These are phyloP conservation scores for Sugiyamaella lignohabitans DNA, from an alignment of 805 yeast genomes.

Conservation along the genomic window DNA sequence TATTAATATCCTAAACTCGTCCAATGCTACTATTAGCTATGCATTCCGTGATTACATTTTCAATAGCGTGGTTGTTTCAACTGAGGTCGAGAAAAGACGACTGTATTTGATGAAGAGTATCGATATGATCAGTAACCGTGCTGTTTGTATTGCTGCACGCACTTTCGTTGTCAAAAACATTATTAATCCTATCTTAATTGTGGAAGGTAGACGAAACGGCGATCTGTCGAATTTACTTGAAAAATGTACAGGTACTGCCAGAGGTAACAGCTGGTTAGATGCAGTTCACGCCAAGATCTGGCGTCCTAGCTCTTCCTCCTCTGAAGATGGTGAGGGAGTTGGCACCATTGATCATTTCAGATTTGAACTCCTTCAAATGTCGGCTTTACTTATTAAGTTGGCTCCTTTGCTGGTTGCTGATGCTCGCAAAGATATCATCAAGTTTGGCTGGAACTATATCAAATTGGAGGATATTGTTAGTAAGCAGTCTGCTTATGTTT, in stretches of 20 bases:
- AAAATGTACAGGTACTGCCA: slow-evolving; percentile 26
- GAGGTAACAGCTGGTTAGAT: slow-evolving; percentile 50
- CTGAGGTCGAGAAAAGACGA: slow-evolving; percentile 42
- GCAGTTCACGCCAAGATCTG: slow-evolving; percentile 61
- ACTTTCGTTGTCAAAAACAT: slow-evolving; percentile 56
- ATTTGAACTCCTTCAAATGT: slow-evolving; percentile 71
- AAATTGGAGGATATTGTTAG: slow-evolving; percentile 82
- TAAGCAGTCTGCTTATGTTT: slow-evolving; percentile 88
- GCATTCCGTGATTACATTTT: slow-evolving; percentile 54
- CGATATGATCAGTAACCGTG: slow-evolving; percentile 42
- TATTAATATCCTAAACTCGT: slow-evolving; percentile 38
- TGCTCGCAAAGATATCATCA: slow-evolving; percentile 75
- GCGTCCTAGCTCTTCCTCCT: slow-evolving; percentile 45
- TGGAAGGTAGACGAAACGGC: slow-evolving; percentile 49
- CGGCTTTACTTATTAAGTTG: slow-evolving; percentile 67
- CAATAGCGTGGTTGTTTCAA: slow-evolving; percentile 45
- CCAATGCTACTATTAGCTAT: slow-evolving; percentile 40
- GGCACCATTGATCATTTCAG: slow-evolving; percentile 71
- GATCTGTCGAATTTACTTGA: slow-evolving; percentile 43
- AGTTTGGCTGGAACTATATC: slow-evolving; percentile 90
- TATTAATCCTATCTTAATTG: slow-evolving; percentile 58
- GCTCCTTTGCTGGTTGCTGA: slow-evolving; percentile 55
- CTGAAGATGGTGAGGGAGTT: slow-evolving; percentile 41
- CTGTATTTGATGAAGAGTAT: slow-evolving; percentile 47
- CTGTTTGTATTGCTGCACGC: slow-evolving; percentile 44